A percentile compares a stretch with the other conserved stretches of the same genome.
These are phyloP conservation scores for Fusarium sp. DNA, from an alignment of 2,329 filamentous ascomycete genomes.

Conservation along the genomic window DNA sequence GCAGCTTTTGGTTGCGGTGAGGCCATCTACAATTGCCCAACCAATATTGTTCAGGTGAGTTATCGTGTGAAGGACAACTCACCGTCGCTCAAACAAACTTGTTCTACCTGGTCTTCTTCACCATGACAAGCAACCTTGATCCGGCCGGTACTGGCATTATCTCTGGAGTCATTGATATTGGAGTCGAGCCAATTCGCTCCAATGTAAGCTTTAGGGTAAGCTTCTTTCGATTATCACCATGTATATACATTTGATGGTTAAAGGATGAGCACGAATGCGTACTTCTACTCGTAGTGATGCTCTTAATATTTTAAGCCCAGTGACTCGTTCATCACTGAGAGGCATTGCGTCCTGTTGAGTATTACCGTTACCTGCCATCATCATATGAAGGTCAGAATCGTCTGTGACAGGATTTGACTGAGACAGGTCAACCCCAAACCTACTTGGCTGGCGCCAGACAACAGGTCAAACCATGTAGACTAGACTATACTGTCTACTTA, in stretches of 20 bases:
- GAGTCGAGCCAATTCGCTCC: too few species aligned
- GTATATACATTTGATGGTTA: background rate
- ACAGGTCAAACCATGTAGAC: background rate
- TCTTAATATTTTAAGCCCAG: background rate
- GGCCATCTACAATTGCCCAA: slow-evolving; percentile 29
- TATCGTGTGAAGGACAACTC: slow-evolving; percentile 11
- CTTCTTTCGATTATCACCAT: background rate
- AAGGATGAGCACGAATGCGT: background rate
- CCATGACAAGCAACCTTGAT: background rate
- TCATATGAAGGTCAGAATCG: background rate
- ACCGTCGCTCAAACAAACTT: slow-evolving; percentile 2
- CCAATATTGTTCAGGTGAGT: background rate
- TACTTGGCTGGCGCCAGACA: too few species aligned
- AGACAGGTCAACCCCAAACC: too few species aligned
- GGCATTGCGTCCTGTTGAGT: background rate
- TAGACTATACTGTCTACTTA: background rate
- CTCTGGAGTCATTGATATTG: background rate
- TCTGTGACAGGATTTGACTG: background rate
- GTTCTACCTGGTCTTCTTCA: background rate
- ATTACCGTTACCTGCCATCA: background rate
- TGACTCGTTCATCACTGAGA: background rate
- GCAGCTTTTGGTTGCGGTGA: slow-evolving; percentile 20
- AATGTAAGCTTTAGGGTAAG: slow-evolving; percentile 7
- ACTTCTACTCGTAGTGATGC: background rate
- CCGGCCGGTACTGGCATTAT: background rate